Conservation (phyloP, 495 filamentous ascomycete species). For the Lasiosphaeria ovina region DNA sequence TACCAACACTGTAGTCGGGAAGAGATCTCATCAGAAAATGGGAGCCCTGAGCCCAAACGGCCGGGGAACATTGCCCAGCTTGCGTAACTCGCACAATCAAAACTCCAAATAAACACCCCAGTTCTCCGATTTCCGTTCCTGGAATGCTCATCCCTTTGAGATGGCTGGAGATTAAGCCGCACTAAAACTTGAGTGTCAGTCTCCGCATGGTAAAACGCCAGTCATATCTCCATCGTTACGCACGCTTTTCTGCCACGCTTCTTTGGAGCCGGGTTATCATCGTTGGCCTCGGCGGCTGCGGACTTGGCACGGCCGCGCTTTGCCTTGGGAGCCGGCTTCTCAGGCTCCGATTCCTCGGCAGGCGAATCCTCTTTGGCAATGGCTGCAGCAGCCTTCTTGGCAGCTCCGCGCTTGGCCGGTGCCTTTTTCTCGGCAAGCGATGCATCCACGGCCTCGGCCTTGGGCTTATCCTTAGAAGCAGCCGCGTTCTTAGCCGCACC, state of each 20-base stretch:
- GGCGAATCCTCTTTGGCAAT: conserved; percentile 19
- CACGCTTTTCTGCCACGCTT: conserved; percentile 21
- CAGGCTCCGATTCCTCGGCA: conserved; percentile 18
- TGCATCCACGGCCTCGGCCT: conserved; percentile 16
- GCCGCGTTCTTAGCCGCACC: conserved; percentile 19
- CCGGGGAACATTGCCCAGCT: too few species aligned
- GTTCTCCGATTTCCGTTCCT: too few species aligned
- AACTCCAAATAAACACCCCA: too few species aligned
- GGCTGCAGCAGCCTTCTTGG: background rate
- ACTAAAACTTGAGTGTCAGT: too few species aligned
- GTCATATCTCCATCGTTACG: background rate
- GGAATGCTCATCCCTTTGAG: too few species aligned
- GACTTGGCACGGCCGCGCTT: conserved; percentile 26
- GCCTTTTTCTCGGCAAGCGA: background rate
- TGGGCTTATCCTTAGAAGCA: conserved; percentile 18
- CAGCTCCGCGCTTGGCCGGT: background rate
- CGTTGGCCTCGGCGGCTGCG: conserved; percentile 22
- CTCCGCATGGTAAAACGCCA: too few species aligned
- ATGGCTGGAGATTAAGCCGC: too few species aligned
- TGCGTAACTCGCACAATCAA: too few species aligned
- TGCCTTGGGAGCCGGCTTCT: conserved; percentile 22
- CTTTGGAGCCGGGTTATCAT: conserved; percentile 16
- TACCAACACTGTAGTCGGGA: too few species aligned
- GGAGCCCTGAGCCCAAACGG: too few species aligned
- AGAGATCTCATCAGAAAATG: too few species aligned